Evolutionary conservation across 352 stramenopile genomes (phyloP), one percentile per base, ranked within the genome.

Genomic region (Phytopythium ostracodes): DNA sequence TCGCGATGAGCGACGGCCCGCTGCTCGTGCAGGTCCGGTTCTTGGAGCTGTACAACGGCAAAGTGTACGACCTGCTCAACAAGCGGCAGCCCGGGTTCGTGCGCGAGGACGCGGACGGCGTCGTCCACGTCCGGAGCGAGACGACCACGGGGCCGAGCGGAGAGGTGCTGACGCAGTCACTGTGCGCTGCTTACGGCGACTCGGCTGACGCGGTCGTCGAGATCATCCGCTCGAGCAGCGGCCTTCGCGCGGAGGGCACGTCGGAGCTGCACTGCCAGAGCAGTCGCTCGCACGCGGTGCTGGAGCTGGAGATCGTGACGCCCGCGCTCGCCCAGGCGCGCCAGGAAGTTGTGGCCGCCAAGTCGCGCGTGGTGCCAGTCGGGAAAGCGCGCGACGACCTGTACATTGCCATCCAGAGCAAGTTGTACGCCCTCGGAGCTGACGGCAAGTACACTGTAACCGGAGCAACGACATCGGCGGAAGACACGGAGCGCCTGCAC

Each of bases 251-350:
- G 4, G 68, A 72, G 12, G 75, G 77, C 14, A 87, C 76, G 1
- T 87, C 75, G 3, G 76, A 87, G 60, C 66, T 87, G 14, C 77
- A 87, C 58, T 27, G 59, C 7, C 71, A 78, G 47, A 87, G 77
- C 56, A 83, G 73, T 46, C 68, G 75, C 4, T 87, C 75, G 7
- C 75, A 84, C 55, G 77, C 75, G 2, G 63, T 87, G 2, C 44
- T 87, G 0, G 75, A 87, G 67, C 62, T 87, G n/a, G 77, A 87
- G 52, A 68, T 87, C 29, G 77, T 87, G 50, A 81, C 75, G 4
- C 27, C 55, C 0, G 68, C 64, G 47, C 65, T 87, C 2, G 69
- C 77, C 14, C n/a, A 54, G 25, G 69, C 75, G 6, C 70, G 77
- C 1, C 25, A 65, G 18, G 62, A 71, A 35, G 54, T 82, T 4